These are phyloP conservation scores for Pholiota molesta DNA, from an alignment of 768 basidiomycete genomes.

Conservation along the genomic window DNA sequence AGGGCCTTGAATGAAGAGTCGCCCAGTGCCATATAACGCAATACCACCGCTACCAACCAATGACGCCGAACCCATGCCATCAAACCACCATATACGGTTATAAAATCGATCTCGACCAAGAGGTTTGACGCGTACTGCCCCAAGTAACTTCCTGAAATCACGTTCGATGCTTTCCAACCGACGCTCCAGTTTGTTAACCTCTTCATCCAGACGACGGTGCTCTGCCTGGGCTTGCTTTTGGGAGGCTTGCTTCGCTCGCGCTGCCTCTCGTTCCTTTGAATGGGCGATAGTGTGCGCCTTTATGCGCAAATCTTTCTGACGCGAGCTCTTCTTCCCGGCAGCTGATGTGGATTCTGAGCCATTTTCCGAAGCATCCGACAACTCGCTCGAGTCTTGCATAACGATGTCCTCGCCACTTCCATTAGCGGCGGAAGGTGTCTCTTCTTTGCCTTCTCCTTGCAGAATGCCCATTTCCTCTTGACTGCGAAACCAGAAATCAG, in stretches of 20 bases:
- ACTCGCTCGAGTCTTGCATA: slow-evolving; percentile 70
- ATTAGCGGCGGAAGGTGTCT: slow-evolving; percentile 40
- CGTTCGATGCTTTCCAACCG: slow-evolving; percentile 87
- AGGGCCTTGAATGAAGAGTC: slow-evolving; percentile 92
- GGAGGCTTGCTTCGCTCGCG: slow-evolving; percentile 75
- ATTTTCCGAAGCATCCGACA: slow-evolving; percentile 73
- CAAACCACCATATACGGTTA: slow-evolving; percentile 98
- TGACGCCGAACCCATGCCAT: slow-evolving; percentile 88
- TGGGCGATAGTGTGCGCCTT: slow-evolving; percentile 60
- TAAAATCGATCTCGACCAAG: slow-evolving; percentile 92
- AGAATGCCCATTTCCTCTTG: slow-evolving; percentile 76
- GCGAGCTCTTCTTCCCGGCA: slow-evolving; percentile 46
- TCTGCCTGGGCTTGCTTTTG: slow-evolving; percentile 83
- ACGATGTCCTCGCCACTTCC: slow-evolving; percentile 58
- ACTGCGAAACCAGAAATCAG: slow-evolving; percentile 37
- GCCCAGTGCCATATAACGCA: slow-evolving; percentile 84
- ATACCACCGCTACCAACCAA: slow-evolving; percentile 79
- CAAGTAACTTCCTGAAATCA: slow-evolving; percentile 89
- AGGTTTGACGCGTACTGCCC: slow-evolving; percentile 84
- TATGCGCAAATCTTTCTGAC: slow-evolving; percentile 54
- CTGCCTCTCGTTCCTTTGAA: slow-evolving; percentile 82
- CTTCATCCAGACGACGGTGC: slow-evolving; percentile 84
- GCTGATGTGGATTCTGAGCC: slow-evolving; percentile 63
- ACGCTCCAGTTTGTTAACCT: slow-evolving; percentile 80
- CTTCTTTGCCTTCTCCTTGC: slow-evolving; percentile 57